Base-by-base conservation (phyloP, 108 stramenopile species). In the Skeletonema menzelii region DNA sequence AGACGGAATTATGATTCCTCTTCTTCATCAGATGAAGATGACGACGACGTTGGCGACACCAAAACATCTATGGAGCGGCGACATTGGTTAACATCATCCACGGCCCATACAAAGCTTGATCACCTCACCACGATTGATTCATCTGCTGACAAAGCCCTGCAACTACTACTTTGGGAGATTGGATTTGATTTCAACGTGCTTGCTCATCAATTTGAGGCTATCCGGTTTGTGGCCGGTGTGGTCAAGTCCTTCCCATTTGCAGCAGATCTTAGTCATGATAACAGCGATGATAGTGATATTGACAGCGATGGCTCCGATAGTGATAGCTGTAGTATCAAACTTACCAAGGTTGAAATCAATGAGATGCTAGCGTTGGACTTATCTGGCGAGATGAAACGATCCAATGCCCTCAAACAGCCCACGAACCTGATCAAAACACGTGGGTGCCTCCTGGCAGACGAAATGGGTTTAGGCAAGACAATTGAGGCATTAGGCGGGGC, bases 141-240 rank as follows among this genome's bases (percentile, higher is more conserved):
- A 5, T 8, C 22, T 20, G 26, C 26, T 14, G 66, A 74, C 56
- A 74, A 68, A 40, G 44, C 57, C 11, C 37, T 75, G 0, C 74
- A 75, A 69, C 19, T 75, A 5, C 22, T 75, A 12, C 44, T 75
- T 10, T 75, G 74, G 74, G 74, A 75, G 34, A 38, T 75, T 20
- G 74, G 74, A 30, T 75, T 75, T 62, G 67, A 61, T 20, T 75
- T 44, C 67, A 14, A 61, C 17, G 40, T 75, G 8, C 55, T 38
- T n/a, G 3, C 67, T 1, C 83, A 84, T 65, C 83, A 84, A 66
- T 84, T 84, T 61, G 75, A 76, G 61, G 83, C 75, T 22, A 70
- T 84, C 22, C 67, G 83, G 0, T 63, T 70, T 26, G 74, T 84
- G 4, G 79, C 79, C 5, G 83, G 83, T 27, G 49, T 76, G 11